Percentiles rank a stretch among this genome's conserved stretches.
phyloP scores from a whole-genome alignment of 345 rosid species.

The Dovyalis caffra region DNA sequence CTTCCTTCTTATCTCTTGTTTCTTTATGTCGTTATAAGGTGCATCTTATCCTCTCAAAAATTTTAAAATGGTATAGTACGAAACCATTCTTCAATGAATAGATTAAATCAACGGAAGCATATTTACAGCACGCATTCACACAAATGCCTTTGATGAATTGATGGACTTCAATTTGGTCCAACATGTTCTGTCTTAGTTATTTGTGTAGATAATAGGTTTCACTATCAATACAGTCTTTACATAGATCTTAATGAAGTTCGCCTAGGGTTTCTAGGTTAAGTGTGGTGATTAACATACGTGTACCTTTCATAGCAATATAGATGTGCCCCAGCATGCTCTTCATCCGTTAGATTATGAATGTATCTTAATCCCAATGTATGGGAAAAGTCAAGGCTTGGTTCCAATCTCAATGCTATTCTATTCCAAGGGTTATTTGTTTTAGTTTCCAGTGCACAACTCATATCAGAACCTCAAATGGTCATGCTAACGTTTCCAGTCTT shows the following conservation, averaged over 20 bases:
- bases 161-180: constrained; percentile 18
- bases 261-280: constrained; percentile 23
- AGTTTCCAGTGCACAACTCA: background rate
- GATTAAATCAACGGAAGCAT: background rate
- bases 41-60: background rate
- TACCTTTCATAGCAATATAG: background rate
- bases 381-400: constrained; percentile 34
- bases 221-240: background rate
- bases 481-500: background rate
- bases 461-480: background rate
- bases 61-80: background rate
- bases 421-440: background rate
- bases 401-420: constrained; percentile 33
- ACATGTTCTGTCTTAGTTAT: constrained; percentile 18
- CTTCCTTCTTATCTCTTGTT: background rate
- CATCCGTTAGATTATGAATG: constrained; percentile 21
- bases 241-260: constrained; percentile 30
- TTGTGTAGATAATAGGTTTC: background rate
- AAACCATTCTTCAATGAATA: background rate
- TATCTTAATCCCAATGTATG: constrained; percentile 24
- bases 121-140: constrained; percentile 27
- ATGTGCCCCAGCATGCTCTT: background rate
- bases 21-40: background rate
- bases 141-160: background rate
- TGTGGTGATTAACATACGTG: constrained; percentile 6